Conservation (phyloP, 2,329 filamentous ascomycete species). For the Fusarium protoensiforme region DNA sequence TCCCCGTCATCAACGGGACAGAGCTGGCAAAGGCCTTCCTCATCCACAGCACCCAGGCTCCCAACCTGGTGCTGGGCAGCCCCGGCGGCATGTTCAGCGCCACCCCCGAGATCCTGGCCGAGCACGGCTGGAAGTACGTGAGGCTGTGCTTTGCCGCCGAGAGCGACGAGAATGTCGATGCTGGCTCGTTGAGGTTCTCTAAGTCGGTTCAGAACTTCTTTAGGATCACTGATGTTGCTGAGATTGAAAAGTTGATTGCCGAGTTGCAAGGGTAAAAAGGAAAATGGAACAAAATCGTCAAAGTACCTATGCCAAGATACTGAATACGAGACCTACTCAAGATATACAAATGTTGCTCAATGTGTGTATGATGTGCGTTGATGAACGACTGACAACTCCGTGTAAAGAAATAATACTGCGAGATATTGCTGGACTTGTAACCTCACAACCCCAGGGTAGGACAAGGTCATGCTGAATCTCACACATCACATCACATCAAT, state of each 20-base stretch:
- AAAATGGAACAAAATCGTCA: not conserved
- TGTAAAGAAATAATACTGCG: not conserved
- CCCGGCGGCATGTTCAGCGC: constrained; percentile 82
- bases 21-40: constrained; percentile 74
- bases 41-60: constrained; percentile 75
- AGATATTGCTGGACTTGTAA: not conserved
- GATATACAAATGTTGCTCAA: not conserved
- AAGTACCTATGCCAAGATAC: not conserved
- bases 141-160: constrained; percentile 89
- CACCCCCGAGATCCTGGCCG: constrained; percentile 65
- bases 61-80: constrained; percentile 75
- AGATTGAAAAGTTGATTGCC: constrained; percentile 72
- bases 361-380: not conserved
- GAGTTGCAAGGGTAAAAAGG: constrained; percentile 38
- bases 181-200: constrained; percentile 72
- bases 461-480: not conserved
- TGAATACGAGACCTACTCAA: not conserved
- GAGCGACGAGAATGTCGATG: constrained; percentile 74
- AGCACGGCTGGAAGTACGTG: constrained; percentile 76
- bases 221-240: constrained; percentile 73
- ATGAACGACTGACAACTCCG: not conserved
- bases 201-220: constrained; percentile 80
- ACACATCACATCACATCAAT: constrained; percentile 13
- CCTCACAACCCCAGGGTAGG: not conserved
- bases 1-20: constrained; percentile 61